These are phyloP conservation scores for Sisymbrium altissimum DNA, from an alignment of 345 rosid species.

Conservation along the genomic window DNA sequence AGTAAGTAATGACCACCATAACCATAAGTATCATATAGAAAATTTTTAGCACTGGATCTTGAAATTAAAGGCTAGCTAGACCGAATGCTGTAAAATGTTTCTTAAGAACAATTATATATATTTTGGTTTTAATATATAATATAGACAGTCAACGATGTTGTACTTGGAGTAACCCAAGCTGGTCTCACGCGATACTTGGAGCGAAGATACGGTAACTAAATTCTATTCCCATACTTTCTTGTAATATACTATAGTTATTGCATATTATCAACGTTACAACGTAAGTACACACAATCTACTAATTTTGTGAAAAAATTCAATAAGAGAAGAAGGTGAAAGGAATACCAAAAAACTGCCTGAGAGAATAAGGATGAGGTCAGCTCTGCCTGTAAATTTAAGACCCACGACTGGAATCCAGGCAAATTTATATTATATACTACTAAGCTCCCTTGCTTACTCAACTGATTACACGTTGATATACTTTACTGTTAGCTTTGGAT, in stretches of 20 bases:
- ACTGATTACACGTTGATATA: neutral
- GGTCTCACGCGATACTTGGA: conserved; percentile 56
- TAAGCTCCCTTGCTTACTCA: neutral
- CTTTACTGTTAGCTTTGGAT: neutral
- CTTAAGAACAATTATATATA: neutral
- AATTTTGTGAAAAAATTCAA: neutral
- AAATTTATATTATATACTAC: neutral
- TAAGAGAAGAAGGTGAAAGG: conserved; percentile 9
- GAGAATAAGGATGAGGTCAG: conserved; percentile 41
- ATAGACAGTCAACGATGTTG: conserved; percentile 64
- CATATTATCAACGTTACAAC: neutral
- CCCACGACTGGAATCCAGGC: conserved; percentile 59
- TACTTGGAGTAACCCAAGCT: conserved; percentile 63
- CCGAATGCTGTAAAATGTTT: too few relatives aligned
- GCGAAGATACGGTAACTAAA: conserved; percentile 45
- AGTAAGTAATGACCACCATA: too few relatives aligned
- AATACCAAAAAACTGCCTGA: conserved; percentile 26
- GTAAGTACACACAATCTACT: neutral
- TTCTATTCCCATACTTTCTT: neutral
- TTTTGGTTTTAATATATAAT: neutral
- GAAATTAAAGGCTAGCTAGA: too few relatives aligned
- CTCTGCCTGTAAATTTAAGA: conserved; percentile 52
- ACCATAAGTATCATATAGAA: too few relatives aligned
- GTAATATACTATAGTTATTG: neutral
- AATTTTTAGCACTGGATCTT: too few relatives aligned